phyloP scores from a whole-genome alignment of 2,329 filamentous ascomycete genomes.

The Fusarium tjaetaba region DNA sequence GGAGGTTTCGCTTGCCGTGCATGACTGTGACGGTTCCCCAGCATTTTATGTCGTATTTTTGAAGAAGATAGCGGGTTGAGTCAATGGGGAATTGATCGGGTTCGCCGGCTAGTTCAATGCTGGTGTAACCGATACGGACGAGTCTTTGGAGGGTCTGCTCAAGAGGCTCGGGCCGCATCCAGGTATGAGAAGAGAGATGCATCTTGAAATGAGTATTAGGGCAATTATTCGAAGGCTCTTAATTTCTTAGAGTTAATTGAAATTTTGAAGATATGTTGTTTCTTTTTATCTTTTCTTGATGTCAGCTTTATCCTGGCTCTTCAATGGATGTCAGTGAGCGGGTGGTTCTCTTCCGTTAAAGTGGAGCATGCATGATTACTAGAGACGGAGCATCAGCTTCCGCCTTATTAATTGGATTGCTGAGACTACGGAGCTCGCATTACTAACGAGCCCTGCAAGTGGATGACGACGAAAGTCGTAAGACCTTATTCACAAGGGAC shows the following conservation, averaged over 20 bases:
- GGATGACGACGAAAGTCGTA: not conserved
- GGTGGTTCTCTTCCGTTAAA: not conserved
- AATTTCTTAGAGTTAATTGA: rapidly evolving
- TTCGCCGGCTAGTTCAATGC: conserved; percentile 29
- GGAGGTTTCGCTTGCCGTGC: conserved; percentile 28
- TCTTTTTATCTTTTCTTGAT: not conserved
- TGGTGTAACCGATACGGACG: conserved; percentile 21
- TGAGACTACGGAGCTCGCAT: not conserved
- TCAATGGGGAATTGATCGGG: conserved; percentile 6
- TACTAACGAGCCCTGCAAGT: not conserved
- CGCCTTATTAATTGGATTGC: not conserved
- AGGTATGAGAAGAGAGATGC: conserved; percentile 36
- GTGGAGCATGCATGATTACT: not conserved
- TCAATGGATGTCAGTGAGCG: not conserved
- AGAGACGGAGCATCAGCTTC: not conserved
- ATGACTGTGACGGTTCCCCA: conserved; percentile 36
- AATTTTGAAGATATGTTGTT: rapidly evolving
- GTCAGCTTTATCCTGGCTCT: rapidly evolving
- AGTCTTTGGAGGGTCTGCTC: conserved; percentile 29
- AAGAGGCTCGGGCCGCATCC: conserved; percentile 35
- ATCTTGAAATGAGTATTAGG: not conserved
- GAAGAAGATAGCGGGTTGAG: conserved; percentile 11
- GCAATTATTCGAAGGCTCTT: rapidly evolving
- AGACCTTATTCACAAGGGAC: not conserved
- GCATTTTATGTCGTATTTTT: conserved; percentile 26